These are phyloP conservation scores for Apiospora pterosperma DNA, from an alignment of 2,329 filamentous ascomycete genomes.

Conservation along the genomic window DNA sequence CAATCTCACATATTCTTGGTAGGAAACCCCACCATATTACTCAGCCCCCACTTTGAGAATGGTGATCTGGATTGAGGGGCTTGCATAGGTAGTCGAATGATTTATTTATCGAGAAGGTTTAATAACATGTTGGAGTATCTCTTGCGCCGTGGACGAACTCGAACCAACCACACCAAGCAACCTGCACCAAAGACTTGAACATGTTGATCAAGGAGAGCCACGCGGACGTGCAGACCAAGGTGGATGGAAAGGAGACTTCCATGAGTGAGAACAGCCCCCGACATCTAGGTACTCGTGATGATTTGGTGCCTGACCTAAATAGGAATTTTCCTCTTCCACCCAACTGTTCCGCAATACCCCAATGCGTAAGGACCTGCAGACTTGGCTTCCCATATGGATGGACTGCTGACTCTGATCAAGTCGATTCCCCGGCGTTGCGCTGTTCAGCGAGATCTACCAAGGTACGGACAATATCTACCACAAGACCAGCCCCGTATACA, in stretches of 20 bases:
- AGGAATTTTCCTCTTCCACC: slow-evolving; percentile 91
- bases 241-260: slow-evolving; percentile 49
- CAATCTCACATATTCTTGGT: not conserved
- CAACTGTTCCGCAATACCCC: slow-evolving; percentile 78
- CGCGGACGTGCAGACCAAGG: slow-evolving; percentile 46
- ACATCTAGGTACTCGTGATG: not conserved
- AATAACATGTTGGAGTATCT: not conserved
- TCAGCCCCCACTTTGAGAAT: slow-evolving; percentile 5
- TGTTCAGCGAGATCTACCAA: slow-evolving; percentile 96
- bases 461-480: slow-evolving; percentile 46
- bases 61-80: not conserved
- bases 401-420: slow-evolving; percentile 27
- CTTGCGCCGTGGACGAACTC: not conserved
- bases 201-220: slow-evolving; percentile 56
- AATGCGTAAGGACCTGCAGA: slow-evolving; percentile 57
- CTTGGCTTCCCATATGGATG: not conserved
- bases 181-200: slow-evolving; percentile 11
- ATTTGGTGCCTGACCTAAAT: slow-evolving; percentile 16
- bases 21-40: not conserved
- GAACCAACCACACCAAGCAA: not conserved
- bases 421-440: slow-evolving; percentile 77
- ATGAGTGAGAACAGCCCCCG: slow-evolving; percentile 41
- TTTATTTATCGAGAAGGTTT: not conserved
- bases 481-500: slow-evolving; percentile 4
- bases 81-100: slow-evolving; percentile 1